Percentiles rank a stretch among this genome's conserved stretches.
phyloP scores from a whole-genome alignment of 768 basidiomycete genomes.

The Pleurotus sapidus region DNA sequence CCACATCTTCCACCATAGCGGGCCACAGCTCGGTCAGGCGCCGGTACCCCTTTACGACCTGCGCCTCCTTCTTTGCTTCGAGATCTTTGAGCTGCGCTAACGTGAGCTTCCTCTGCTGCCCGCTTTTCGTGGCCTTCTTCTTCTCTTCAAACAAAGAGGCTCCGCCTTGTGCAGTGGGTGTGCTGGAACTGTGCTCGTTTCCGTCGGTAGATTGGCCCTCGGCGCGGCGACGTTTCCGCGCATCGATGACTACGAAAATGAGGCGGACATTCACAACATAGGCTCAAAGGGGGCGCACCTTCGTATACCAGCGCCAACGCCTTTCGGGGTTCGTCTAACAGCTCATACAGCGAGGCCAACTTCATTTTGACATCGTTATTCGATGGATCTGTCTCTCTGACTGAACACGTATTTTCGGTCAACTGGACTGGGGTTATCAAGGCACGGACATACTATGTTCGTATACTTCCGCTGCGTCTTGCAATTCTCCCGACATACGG shows the following conservation, averaged over 20 bases:
- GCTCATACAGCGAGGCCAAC: constrained; percentile 88
- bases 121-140: constrained; percentile 40
- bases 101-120: constrained; percentile 47
- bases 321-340: constrained; percentile 71
- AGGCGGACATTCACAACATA: not conserved
- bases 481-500: constrained; percentile 69
- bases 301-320: constrained; percentile 83
- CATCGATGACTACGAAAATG: constrained; percentile 48
- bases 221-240: constrained; percentile 45
- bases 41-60: constrained; percentile 55
- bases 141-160: constrained; percentile 72
- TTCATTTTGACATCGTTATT: constrained; percentile 86
- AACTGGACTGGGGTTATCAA: not conserved
- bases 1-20: constrained; percentile 34
- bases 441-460: constrained; percentile 59
- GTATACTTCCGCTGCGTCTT: constrained; percentile 80
- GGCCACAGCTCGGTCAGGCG: constrained; percentile 64
- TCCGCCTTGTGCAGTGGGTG: not conserved
- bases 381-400: constrained; percentile 68
- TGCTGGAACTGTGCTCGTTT: not conserved
- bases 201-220: constrained; percentile 15
- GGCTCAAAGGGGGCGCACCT: constrained; percentile 42
- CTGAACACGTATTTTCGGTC: constrained; percentile 33
- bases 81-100: constrained; percentile 58
- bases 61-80: constrained; percentile 65